phyloP scores from a whole-genome alignment of 805 yeast genomes.

The Schwanniomyces yamadae region DNA sequence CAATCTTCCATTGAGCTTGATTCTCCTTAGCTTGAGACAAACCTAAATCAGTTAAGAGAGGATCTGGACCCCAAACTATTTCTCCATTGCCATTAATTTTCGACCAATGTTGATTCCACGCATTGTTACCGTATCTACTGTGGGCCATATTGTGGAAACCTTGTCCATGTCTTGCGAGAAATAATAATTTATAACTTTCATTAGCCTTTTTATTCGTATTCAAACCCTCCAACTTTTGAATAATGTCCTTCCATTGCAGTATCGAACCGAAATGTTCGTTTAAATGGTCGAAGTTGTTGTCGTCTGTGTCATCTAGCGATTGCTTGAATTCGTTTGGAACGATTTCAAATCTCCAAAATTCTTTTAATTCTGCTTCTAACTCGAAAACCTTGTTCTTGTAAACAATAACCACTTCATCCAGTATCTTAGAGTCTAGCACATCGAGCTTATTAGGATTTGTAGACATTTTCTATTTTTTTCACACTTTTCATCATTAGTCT shows the following conservation, averaged over 20 bases:
- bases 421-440: conserved; percentile 29
- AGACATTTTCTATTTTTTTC: conserved; percentile 1
- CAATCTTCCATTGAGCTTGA: conserved; percentile 38
- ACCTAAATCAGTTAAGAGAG: conserved; percentile 49
- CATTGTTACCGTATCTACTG: conserved; percentile 42
- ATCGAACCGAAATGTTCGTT: conserved; percentile 44
- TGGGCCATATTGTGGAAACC: conserved; percentile 53
- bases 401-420: conserved; percentile 15
- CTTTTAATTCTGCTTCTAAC: conserved; percentile 8
- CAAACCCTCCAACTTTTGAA: conserved; percentile 30
- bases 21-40: conserved; percentile 45
- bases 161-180: conserved; percentile 54
- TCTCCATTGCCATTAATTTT: conserved; percentile 45
- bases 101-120: conserved; percentile 49
- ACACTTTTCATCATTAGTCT: no score
- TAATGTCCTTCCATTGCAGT: conserved; percentile 34
- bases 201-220: conserved; percentile 25
- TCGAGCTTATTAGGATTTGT: conserved; percentile 25
- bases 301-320: conserved; percentile 41
- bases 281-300: conserved; percentile 39
- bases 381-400: conserved; percentile 13
- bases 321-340: conserved; percentile 48
- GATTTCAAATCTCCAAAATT: conserved; percentile 37
- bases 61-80: conserved; percentile 52
- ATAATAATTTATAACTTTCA: conserved; percentile 44